Evolutionary conservation across 2,329 filamentous ascomycete species (phyloP), one percentile per base, ranked within the genome.

Genomic region (Fusarium solani-melongenae): DNA sequence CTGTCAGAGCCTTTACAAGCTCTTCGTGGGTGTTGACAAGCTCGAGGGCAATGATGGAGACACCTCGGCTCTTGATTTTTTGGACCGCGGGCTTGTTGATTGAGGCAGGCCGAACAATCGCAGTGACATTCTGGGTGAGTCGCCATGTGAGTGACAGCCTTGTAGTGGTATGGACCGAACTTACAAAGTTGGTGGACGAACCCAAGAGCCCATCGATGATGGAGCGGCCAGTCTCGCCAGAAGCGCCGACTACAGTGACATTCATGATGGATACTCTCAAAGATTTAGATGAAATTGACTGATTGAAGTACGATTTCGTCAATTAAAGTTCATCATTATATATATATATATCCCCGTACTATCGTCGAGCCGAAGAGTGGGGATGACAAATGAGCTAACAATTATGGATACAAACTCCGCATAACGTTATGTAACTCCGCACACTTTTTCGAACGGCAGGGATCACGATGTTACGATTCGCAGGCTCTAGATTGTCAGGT

Each of bases 181-280:
- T 53, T 27, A 75, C 72, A 65, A 75, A 75, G 2, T 66, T 24
- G n/a, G 20, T 64, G 15, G 63, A n/a, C 6, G 66, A 69, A 7
- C 34, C 6, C 3, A 66, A 22, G 22, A 75, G 67, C 3, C 66
- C 72, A 11, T 72, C 22, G 9, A 73, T 62, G 36, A 68, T 66
- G 29, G 70, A 71, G 22, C 63, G 44, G 31, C 72, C 72, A 11
- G 58, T 69, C 44, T 73, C 66, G 59, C 72, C 72, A 33, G 68
- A 66, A 29, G 72, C 72, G n/a, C 72, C 72, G 49, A 71, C 66
- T 34, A 75, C 63, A 22, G 70, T 61, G 14, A 75, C 72, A 20
- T 75, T 74, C 71, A 73, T 73, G 24, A 15, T 58, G 34, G 34
- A 20, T 71, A 33, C 10, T 5, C 15, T 20, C 22, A 39, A 39